Evolutionary conservation across 2,329 filamentous ascomycete genomes (phyloP).

Genomic region (Chalara sp.): DNA sequence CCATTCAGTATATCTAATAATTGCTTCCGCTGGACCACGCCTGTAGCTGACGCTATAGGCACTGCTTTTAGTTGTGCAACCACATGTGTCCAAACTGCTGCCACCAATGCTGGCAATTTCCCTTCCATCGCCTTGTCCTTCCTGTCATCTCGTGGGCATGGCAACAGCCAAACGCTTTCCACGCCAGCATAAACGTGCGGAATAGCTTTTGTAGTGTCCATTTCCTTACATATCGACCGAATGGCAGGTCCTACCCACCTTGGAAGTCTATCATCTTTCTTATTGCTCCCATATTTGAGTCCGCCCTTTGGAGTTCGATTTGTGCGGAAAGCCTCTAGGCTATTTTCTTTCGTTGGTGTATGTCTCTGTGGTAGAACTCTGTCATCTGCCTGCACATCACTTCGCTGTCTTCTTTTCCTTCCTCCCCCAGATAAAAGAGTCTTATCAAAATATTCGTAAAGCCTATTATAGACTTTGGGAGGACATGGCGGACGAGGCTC

Average conservation of each 20-base stretch:
- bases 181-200: conserved; percentile 72
- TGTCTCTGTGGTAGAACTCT: conserved; percentile 16
- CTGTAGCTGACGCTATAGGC: conserved; percentile 33
- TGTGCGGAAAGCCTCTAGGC: conserved; percentile 30
- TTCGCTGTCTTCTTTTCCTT: conserved; percentile 11
- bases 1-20: conserved; percentile 38
- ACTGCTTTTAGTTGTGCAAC: conserved; percentile 38
- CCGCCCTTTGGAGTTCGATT: conserved; percentile 22
- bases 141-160: conserved; percentile 9
- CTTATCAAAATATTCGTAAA: conserved; percentile 74
- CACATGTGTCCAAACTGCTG: conserved; percentile 55
- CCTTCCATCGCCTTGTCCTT: conserved; percentile 31
- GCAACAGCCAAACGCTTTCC: conserved; percentile 39
- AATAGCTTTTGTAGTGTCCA: conserved; percentile 54
- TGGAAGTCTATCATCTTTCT: conserved; percentile 33
- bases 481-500: conserved; percentile 70
- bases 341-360: conserved; percentile 41
- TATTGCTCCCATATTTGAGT: conserved; percentile 12
- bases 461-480: conserved; percentile 74
- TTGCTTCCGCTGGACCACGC: conserved; percentile 38
- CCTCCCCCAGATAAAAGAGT: conserved; percentile 47
- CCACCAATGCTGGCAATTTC: conserved; percentile 48
- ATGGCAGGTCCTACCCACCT: conserved; percentile 66
- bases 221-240: conserved; percentile 55
- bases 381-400: background rate